Percentiles rank a stretch among this genome's conserved stretches.
Conservation (phyloP, 805 yeast species). For the Debaryomyces prosopidis region DNA sequence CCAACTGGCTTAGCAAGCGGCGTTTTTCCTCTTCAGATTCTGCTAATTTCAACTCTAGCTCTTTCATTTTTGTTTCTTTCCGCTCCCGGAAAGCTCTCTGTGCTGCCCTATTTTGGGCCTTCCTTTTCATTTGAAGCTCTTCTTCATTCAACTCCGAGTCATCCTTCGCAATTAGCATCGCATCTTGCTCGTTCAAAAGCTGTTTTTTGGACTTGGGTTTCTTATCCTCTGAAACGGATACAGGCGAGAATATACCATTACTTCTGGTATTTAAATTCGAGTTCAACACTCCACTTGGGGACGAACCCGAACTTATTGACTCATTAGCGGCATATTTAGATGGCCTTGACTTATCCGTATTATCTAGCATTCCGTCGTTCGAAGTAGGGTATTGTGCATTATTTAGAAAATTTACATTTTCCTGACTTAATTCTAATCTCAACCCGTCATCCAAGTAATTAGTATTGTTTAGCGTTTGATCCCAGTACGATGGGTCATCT, state of each 20-base stretch:
- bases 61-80: slow-evolving; percentile 70
- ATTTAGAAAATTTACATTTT: slow-evolving; percentile 4
- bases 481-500: background rate
- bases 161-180: slow-evolving; percentile 34
- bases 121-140: slow-evolving; percentile 55
- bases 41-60: slow-evolving; percentile 58
- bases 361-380: background rate
- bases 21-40: slow-evolving; percentile 58
- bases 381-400: background rate
- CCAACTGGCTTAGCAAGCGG: slow-evolving; percentile 47
- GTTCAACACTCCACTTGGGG: background rate
- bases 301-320: slow-evolving; percentile 2
- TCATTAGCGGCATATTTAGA: background rate
- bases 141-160: slow-evolving; percentile 39
- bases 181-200: slow-evolving; percentile 36
- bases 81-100: slow-evolving; percentile 86
- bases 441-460: background rate
- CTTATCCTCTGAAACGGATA: slow-evolving; percentile 1
- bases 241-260: background rate
- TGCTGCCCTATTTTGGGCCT: slow-evolving; percentile 83
- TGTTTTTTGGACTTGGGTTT: slow-evolving; percentile 22
- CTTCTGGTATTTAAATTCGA: background rate
- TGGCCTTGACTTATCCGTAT: background rate
- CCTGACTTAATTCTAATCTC: slow-evolving; percentile 3
- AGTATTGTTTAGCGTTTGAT: background rate